Conservation (phyloP, 345 rosid species). For the Linum lewisii region DNA sequence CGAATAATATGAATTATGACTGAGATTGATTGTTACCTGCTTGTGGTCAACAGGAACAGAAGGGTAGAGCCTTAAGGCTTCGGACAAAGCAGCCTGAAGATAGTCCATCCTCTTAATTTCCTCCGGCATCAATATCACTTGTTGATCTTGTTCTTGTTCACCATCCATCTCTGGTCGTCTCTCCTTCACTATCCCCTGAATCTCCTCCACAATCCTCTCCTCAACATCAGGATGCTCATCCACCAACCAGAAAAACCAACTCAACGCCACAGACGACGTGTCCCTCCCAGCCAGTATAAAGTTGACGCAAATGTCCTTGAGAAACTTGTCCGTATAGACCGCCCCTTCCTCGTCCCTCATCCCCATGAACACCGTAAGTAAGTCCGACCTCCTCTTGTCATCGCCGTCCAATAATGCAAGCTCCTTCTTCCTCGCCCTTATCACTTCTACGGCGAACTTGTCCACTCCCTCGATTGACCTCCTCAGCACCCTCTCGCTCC, state of each 20-base stretch:
- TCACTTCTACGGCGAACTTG: slow-evolving; percentile 67
- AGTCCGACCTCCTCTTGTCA: slow-evolving; percentile 43
- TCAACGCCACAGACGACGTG: slow-evolving; percentile 86
- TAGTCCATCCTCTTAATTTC: no score
- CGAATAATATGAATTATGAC: no score
- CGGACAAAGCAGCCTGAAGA: no score
- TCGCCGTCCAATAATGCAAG: slow-evolving; percentile 10
- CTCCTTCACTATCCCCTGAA: slow-evolving; percentile 27
- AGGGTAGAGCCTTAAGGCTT: no score
- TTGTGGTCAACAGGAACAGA: no score
- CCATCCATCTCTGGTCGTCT: no score
- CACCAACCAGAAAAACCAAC: slow-evolving; percentile 93
- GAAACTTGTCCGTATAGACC: slow-evolving; percentile 65
- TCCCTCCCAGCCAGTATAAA: slow-evolving; percentile 97
- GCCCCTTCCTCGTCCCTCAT: slow-evolving; percentile 43
- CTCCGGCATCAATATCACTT: no score
- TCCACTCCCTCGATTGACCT: slow-evolving; percentile 61
- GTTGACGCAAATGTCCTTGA: slow-evolving; percentile 85
- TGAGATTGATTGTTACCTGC: no score
- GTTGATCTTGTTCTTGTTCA: no score
- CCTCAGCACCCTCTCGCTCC: slow-evolving; percentile 66
- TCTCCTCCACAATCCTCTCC: slow-evolving; percentile 50
- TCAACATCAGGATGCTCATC: slow-evolving; percentile 54
- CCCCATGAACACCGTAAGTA: slow-evolving; percentile 65
- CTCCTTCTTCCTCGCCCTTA: slow-evolving; percentile 66